phyloP scores from a whole-genome alignment of 2,329 filamentous ascomycete genomes.

The Trichoderma guizhouense region DNA sequence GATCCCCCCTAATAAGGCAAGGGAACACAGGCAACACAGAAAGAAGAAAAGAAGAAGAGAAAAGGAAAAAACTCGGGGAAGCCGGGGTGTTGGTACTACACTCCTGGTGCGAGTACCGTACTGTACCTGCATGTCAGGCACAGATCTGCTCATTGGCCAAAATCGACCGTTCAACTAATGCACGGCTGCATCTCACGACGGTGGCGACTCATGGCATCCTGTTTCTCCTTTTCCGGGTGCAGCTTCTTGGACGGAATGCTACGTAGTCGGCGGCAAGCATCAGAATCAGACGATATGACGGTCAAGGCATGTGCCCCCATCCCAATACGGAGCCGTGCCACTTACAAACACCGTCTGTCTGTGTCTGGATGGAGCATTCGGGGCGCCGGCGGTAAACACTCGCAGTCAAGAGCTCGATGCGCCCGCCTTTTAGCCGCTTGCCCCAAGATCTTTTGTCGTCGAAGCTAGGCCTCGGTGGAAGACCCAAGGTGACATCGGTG shows the following conservation, averaged over 20 bases:
- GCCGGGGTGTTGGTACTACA: constrained; percentile 5
- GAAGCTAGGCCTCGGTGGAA: not conserved
- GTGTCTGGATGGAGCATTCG: not conserved
- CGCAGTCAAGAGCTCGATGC: not conserved
- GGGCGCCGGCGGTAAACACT: not conserved
- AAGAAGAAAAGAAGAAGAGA: not conserved
- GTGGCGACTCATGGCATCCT: constrained; percentile 11
- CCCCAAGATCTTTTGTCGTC: not conserved
- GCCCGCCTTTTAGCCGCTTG: not conserved
- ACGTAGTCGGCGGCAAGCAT: constrained; percentile 1
- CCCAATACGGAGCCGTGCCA: not conserved
- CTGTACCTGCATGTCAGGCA: constrained; percentile 10
- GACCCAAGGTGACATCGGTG: not conserved
- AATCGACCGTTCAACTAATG: not conserved
- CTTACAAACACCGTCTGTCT: not conserved
- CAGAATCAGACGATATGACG: constrained; percentile 12
- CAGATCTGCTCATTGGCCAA: constrained; percentile 13
- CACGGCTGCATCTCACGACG: constrained; percentile 7
- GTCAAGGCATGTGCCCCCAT: not conserved
- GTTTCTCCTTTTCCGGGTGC: not conserved
- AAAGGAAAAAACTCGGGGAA: constrained; percentile 7
- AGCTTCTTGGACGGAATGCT: not conserved
- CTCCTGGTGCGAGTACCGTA: not conserved
- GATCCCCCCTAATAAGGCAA: not conserved
- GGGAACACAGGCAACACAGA: not conserved